These are phyloP conservation scores for Kwoniella pini DNA, from an alignment of 768 basidiomycete species.

Conservation along the genomic window DNA sequence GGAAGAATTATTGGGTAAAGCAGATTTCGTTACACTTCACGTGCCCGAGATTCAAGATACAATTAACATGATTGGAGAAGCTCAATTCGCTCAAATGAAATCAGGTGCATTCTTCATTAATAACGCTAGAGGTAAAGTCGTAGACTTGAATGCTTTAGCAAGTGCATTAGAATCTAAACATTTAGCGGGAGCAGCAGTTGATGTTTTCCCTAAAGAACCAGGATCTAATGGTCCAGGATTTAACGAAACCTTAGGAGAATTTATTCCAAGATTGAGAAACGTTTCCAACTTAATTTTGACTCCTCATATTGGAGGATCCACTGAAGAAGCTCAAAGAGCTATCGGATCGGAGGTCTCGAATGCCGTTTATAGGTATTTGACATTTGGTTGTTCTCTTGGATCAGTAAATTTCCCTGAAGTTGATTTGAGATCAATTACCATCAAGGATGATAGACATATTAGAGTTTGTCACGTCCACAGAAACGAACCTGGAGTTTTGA, in stretches of 20 bases:
- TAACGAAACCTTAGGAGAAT: constrained; percentile 82
- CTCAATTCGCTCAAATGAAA: constrained; percentile 87
- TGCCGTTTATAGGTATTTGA: constrained; percentile 83
- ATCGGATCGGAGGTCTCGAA: constrained; percentile 93
- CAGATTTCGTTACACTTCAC: constrained; percentile 95
- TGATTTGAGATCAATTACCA: constrained; percentile 85
- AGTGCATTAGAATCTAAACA: constrained; percentile 78
- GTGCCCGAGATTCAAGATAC: constrained; percentile 97
- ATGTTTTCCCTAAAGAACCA: constrained; percentile 94
- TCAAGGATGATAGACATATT: constrained; percentile 75
- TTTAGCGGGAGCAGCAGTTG: constrained; percentile 85
- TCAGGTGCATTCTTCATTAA: constrained; percentile 93
- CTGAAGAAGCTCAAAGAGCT: constrained; percentile 96
- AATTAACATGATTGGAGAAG: constrained; percentile 80
- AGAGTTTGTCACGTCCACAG: constrained; percentile 94
- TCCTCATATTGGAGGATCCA: constrained; percentile 98
- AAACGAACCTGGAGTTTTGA: constrained; percentile 75
- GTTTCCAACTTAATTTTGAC: constrained; percentile 93
- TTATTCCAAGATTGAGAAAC: constrained; percentile 71
- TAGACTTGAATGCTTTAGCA: constrained; percentile 90
- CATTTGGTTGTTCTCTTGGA: constrained; percentile 84
- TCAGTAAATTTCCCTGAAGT: constrained; percentile 99
- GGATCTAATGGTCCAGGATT: constrained; percentile 84
- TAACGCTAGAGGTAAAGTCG: constrained; percentile 92
- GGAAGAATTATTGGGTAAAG: constrained; percentile 67